Evolutionary conservation across 768 basidiomycete species (phyloP), one percentile per base, ranked within the genome.

Genomic region (Lentinula lateritia): DNA sequence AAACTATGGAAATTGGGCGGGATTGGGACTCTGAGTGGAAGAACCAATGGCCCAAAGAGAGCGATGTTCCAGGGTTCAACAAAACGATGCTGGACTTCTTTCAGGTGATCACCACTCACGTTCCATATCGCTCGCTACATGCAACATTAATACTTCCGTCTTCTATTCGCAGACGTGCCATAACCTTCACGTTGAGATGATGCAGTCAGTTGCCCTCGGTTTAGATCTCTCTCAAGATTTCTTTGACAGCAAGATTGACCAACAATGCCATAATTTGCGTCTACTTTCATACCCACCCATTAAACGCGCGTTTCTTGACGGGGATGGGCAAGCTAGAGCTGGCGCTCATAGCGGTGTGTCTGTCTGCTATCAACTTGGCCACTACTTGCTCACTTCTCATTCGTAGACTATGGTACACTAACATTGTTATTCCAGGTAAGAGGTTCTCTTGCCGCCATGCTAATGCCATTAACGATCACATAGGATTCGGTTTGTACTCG

Each of bases 1-100:
- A 95, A 72, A 78, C 85, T 7, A 92, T 95, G 86, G 93, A 95
- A 71, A 93, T 95, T 50, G 92, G 93, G 35, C 81, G 89, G 28
- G 92, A 95, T 61, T 89, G 88, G 85, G 91, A 90, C 65, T 76
- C 80, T 15, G 78, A 74, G 42, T 92, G 88, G 87, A 85, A 82
- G 62, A 95, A 95, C 70, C 80, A 80, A 65, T 95, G 93, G 93
- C 92, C 90, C 3, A 73, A 75, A 46, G 85, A 90, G 66, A 67
- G 63, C 2, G 80, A 85, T 56, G 83, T 75, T 1, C 89, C 91
- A 0, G 78, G 70, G 8, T 95, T 93, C 76, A 89, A 87, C 69
- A 70, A 75, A 23, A 86, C 83, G 2, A 91, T 90, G 87, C 73
- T 92, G 64, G 76, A 81, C 61, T 95, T 95, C 74, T 92, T 86